phyloP scores from a whole-genome alignment of 805 yeast genomes.

The Zygoascus ofunaensis region DNA sequence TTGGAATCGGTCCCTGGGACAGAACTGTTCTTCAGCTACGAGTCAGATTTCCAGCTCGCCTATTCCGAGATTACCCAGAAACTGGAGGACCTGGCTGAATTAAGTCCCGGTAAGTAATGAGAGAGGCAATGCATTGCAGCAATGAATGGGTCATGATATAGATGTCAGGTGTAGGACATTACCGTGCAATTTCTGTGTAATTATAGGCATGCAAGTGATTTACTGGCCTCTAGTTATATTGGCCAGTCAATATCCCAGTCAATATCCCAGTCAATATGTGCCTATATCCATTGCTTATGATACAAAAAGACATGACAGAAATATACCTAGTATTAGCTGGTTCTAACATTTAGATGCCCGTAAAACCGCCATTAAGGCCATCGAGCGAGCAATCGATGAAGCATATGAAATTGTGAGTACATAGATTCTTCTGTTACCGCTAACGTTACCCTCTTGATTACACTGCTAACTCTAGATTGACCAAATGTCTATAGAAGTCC shows the following conservation, averaged over 20 bases:
- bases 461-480: slow-evolving; percentile 38
- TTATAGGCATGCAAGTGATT: not conserved
- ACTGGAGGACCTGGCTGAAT: slow-evolving; percentile 44
- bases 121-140: no score
- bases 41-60: slow-evolving; percentile 62
- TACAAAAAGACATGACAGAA: no score
- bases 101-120: slow-evolving; percentile 32
- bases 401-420: slow-evolving; percentile 51
- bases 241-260: no score
- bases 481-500: slow-evolving; percentile 81
- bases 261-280: no score
- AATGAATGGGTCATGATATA: no score
- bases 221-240: no score
- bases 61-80: slow-evolving; percentile 61
- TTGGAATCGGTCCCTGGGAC: slow-evolving; percentile 13
- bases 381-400: slow-evolving; percentile 68
- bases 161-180: no score
- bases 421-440: not conserved
- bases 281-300: not conserved
- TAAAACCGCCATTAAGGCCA: slow-evolving; percentile 45
- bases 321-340: no score
- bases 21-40: slow-evolving; percentile 55
- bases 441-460: not conserved
- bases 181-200: no score
- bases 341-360: slow-evolving; percentile 36